Conservation (phyloP, 306 rosid genomes). For the Neltuma alba region DNA sequence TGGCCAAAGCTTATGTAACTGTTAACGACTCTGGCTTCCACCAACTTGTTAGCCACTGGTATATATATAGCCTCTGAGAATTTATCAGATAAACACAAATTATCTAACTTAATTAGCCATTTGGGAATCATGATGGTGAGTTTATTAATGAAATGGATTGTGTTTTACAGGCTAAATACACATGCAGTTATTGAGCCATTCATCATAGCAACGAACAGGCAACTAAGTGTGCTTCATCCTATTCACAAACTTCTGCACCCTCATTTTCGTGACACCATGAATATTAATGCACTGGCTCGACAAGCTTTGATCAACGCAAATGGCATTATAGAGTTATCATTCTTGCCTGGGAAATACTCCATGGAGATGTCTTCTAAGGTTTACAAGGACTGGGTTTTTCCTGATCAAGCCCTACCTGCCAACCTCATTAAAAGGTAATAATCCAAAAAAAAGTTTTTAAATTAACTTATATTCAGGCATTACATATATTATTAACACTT, state of each 20-base stretch:
- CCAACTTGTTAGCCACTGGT: conserved; percentile 76
- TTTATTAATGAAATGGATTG: background rate
- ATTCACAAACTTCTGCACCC: conserved; percentile 41
- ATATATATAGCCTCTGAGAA: background rate
- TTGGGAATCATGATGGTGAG: background rate
- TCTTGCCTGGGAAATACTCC: conserved; percentile 36
- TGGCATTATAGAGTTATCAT: conserved; percentile 41
- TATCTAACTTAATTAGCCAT: too few relatives aligned
- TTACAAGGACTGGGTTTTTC: conserved; percentile 47
- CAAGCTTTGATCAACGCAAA: conserved; percentile 33
- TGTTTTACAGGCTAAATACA: conserved; percentile 61
- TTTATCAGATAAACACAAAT: too few relatives aligned
- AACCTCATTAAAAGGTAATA: conserved; percentile 46
- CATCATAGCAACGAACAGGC: conserved; percentile 47
- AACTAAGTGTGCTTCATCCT: conserved; percentile 46
- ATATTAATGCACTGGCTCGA: conserved; percentile 42
- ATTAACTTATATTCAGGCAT: background rate
- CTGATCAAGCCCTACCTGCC: conserved; percentile 44
- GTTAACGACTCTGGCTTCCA: conserved; percentile 63
- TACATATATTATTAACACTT: background rate
- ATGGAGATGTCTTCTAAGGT: conserved; percentile 39
- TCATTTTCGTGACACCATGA: conserved; percentile 50
- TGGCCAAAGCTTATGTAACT: conserved; percentile 71
- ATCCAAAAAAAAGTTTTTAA: background rate
- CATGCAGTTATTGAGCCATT: conserved; percentile 79